Evolutionary conservation across 1,139 yeast species (phyloP), one percentile per base, ranked within the genome.

Genomic region (Saccharomycopsis phalli): DNA sequence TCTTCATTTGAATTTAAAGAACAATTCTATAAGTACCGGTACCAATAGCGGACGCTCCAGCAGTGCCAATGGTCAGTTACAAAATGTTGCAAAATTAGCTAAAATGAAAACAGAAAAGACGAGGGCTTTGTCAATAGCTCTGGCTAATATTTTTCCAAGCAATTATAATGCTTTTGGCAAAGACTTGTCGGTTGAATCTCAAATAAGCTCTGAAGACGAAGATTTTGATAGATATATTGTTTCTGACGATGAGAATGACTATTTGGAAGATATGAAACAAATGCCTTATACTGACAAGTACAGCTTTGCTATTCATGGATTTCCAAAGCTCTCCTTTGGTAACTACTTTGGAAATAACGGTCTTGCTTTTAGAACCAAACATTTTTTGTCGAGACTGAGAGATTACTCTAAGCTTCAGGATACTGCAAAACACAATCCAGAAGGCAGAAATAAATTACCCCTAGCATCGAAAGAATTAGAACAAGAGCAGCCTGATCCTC

Each of bases 191-290:
- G 23, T 25, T 6, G 40, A 33, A 17, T 3, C 18, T 1, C 28
- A 34, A 6, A 37, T 25, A 11, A 18, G 25, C 10, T 4, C 34
- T 13, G 31, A 37, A 14, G 16, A 14, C 6, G 21, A 23, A n/a
- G 42, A 37, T 34, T 33, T 34, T 4, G 45, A 38, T 3, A 3
- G 30, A 11, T 41, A 28, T 17, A 31, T 26, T 14, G 45, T 41
- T n/a, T 38, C 42, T 3, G 45, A 41, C 26, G 45, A 37, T 16
- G 44, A 41, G 20, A 30, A 28, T 14, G 42, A 41, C 16, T 41
- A 19, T 29, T 33, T 14, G 27, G 36, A 19, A 4, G 7, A 7
- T 6, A 29, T 10, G 17, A 29, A 7, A 7, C 10, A n/a, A 13
- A 29, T n/a, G 7, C 32, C 7, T 17, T 8, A 10, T 8, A 10